Conservation (phyloP, 768 basidiomycete species). For the Naganishia friedmannii region DNA sequence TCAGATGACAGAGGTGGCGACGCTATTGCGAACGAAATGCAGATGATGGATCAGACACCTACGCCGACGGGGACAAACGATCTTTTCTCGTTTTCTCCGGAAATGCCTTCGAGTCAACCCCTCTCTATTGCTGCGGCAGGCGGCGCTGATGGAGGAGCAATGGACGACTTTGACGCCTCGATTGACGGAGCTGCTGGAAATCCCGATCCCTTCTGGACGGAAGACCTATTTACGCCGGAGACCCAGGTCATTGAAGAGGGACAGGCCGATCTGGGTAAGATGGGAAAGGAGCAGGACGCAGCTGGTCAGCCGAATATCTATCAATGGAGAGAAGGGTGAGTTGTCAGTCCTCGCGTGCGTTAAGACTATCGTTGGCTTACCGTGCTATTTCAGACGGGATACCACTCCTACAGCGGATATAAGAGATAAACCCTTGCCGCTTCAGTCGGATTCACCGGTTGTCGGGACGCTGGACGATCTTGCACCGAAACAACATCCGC, state of each 20-base stretch:
- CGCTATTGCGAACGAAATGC: conserved; percentile 1
- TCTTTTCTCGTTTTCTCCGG: conserved; percentile 15
- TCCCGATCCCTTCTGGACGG: conserved; percentile 20
- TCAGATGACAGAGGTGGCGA: not conserved
- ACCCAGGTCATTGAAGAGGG: conserved; percentile 1
- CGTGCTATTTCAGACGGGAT: conserved; percentile 1
- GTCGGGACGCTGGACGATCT: conserved; percentile 24
- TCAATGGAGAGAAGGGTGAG: conserved; percentile 29
- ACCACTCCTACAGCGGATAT: conserved; percentile 9
- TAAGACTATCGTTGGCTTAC: not conserved
- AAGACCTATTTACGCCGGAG: conserved; percentile 11
- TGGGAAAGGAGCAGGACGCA: conserved; percentile 26
- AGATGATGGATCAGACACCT: conserved; percentile 24
- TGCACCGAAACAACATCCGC: not conserved
- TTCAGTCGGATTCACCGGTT: conserved; percentile 27
- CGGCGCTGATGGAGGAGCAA: not conserved
- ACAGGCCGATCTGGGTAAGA: conserved; percentile 24
- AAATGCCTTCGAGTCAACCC: conserved; percentile 1
- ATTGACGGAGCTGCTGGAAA: not conserved
- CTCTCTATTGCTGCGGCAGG: not conserved
- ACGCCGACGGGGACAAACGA: conserved; percentile 19
- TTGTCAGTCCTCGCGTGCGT: not conserved
- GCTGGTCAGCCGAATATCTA: conserved; percentile 4
- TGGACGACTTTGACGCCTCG: conserved; percentile 8
- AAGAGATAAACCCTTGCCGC: conserved; percentile 20